Conservation (phyloP, 768 basidiomycete species). For the Tricholoma terreum region DNA sequence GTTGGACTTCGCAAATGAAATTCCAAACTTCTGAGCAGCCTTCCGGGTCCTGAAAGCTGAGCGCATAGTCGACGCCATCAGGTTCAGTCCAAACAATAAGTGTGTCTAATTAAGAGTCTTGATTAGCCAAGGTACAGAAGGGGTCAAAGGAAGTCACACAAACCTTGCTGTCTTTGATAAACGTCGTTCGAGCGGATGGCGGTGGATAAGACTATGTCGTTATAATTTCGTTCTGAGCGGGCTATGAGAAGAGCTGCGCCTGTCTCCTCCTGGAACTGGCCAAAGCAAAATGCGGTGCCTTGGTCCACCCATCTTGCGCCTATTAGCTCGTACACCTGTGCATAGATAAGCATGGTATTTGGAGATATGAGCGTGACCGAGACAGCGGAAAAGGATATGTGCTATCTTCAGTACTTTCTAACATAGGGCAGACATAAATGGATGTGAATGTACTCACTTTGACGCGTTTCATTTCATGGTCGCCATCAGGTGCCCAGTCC, state of each 20-base stretch:
- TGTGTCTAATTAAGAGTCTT: conserved; percentile 59
- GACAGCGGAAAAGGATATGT: conserved; percentile 4
- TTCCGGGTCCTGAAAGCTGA: conserved; percentile 95
- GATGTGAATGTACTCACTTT: conserved; percentile 49
- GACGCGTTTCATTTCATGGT: conserved; percentile 82
- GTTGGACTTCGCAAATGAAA: conserved; percentile 90
- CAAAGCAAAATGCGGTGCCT: conserved; percentile 95
- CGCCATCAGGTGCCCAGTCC: conserved; percentile 61
- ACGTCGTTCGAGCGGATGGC: conserved; percentile 80
- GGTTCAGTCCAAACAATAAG: conserved; percentile 99
- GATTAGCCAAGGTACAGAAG: not conserved
- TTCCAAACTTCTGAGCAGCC: conserved; percentile 98
- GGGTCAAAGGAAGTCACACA: conserved; percentile 6
- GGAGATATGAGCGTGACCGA: not conserved
- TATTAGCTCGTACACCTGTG: conserved; percentile 90
- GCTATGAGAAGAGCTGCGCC: conserved; percentile 81
- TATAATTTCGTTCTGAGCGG: conserved; percentile 72
- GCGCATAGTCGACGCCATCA: conserved; percentile 89
- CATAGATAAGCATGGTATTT: conserved; percentile 12
- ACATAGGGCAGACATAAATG: conserved; percentile 5
- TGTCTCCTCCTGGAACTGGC: conserved; percentile 74
- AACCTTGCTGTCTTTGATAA: conserved; percentile 82
- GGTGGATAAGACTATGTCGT: conserved; percentile 74
- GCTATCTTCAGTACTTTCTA: not conserved
- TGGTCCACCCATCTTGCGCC: conserved; percentile 92